Evolutionary conservation across 2,329 filamentous ascomycete genomes (phyloP), one percentile per base, ranked within the genome.

Genomic region (Gremmenia infestans): DNA sequence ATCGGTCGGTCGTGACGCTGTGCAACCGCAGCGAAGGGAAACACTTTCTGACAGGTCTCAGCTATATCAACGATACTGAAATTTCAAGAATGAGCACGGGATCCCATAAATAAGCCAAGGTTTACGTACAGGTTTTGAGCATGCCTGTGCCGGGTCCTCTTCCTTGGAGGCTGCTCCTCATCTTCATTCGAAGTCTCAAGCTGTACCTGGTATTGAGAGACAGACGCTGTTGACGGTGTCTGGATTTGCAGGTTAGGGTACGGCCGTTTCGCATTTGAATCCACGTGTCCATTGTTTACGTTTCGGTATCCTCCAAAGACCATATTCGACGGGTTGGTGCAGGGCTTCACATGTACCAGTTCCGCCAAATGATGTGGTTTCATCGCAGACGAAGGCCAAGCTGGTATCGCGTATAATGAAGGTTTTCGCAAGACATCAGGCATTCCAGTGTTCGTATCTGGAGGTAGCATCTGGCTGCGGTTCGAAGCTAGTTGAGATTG

Each of bases 51-150:
- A 45, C 75, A 74, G 0, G 77, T 78, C 62, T 79, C 74, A 4
- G 76, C 76, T 22, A 80, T 73, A 63, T 80, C 77, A 23, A 78
- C 73, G 39, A 78, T 74, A 23, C 78, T 70, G 55, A 69, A 70
- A 2, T 66, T 66, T 22, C 66, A 71, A 15, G 28, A 40, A 23
- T 35, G 15, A 43, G 36, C 28, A 46, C 37, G 28, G 12, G 11
- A 52, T n/a, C n/a, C 4, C 22, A 37, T 14, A 9, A 28, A n/a
- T 3, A 46, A 37, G 17, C n/a, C 12, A 43, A 19, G 9, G 37
- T 39, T 5, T 15, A 59, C 60, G 35, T 62, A 67, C 65, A 67
- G 17, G 40, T 67, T 67, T 23, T 61, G 59, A 37, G 63, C 64
- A 43, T 63, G 59, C 50, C 63, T 59, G 19, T 22, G 28, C 15